These are phyloP conservation scores for Cetraspora pellucida DNA, from an alignment of 192 early-diverging fungal genomes.

Conservation along the genomic window DNA sequence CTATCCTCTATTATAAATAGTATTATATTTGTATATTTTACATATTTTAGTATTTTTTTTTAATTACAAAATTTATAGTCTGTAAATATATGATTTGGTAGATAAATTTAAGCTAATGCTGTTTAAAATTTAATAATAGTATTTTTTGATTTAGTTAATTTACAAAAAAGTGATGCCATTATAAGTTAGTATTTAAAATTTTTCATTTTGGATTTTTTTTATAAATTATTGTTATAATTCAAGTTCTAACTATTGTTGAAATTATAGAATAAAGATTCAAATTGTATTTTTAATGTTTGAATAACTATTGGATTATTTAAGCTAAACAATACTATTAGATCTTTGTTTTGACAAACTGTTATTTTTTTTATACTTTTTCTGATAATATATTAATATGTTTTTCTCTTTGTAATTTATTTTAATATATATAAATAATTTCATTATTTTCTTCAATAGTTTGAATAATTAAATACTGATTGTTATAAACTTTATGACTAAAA, in stretches of 20 bases:
- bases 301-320: background rate
- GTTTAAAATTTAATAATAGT: background rate
- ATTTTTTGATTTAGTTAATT: background rate
- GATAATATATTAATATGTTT: constrained; percentile 35
- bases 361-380: too few relatives aligned
- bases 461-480: background rate
- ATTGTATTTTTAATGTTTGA: too few relatives aligned
- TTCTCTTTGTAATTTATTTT: background rate
- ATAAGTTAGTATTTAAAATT: background rate
- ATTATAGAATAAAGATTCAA: too few relatives aligned
- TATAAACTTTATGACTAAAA: background rate
- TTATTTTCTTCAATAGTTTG: background rate
- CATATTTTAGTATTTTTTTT: background rate
- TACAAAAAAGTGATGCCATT: background rate
- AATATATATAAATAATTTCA: background rate
- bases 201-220: background rate
- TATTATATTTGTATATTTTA: background rate
- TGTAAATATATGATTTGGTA: background rate
- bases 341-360: too few relatives aligned
- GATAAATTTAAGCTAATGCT: background rate
- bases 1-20: too few relatives aligned
- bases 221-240: background rate
- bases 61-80: background rate
- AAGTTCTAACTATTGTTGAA: background rate
- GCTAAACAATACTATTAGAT: background rate